Evolutionary conservation across 2,329 filamentous ascomycete species (phyloP).

Genomic region (Onygena corvina): DNA sequence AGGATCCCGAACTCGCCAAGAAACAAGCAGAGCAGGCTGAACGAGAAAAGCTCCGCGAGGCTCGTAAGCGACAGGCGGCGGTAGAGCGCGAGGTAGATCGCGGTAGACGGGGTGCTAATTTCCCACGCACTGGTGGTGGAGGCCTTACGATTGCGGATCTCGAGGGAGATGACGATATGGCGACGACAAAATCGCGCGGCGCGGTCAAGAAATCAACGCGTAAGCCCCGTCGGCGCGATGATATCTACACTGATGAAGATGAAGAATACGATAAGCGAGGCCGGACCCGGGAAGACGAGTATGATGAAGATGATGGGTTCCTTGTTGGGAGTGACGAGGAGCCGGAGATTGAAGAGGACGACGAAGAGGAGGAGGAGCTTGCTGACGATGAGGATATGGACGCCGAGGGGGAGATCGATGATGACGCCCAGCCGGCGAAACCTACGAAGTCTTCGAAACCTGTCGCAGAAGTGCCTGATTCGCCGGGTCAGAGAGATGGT

Average conservation of each 20-base stretch:
- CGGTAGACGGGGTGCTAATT: constrained; percentile 38
- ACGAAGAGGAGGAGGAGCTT: constrained; percentile 32
- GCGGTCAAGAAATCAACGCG: constrained; percentile 25
- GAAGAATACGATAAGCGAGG: constrained; percentile 36
- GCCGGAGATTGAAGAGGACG: constrained; percentile 34
- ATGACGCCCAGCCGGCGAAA: constrained; percentile 22
- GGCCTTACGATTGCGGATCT: constrained; percentile 46
- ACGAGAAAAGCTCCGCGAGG: constrained; percentile 44
- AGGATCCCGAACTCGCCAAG: constrained; percentile 51
- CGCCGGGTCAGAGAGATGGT: constrained; percentile 18
- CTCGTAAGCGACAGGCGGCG: constrained; percentile 45
- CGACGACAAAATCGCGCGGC: constrained; percentile 29
- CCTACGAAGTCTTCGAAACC: constrained; percentile 8
- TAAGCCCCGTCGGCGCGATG: constrained; percentile 34
- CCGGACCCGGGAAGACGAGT: constrained; percentile 59
- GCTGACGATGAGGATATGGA: constrained; percentile 36
- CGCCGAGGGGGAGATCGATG: constrained; percentile 34
- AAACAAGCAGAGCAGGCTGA: constrained; percentile 49
- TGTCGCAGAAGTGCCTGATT: constrained; percentile 8
- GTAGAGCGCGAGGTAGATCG: constrained; percentile 45
- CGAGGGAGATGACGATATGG: constrained; percentile 45
- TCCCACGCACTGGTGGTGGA: constrained; percentile 34
- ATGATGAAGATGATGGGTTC: constrained; percentile 72
- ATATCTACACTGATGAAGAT: constrained; percentile 40
- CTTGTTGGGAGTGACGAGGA: constrained; percentile 45